phyloP scores from a whole-genome alignment of 2,329 filamentous ascomycete species.

The Ophiostoma triangulosporum region DNA sequence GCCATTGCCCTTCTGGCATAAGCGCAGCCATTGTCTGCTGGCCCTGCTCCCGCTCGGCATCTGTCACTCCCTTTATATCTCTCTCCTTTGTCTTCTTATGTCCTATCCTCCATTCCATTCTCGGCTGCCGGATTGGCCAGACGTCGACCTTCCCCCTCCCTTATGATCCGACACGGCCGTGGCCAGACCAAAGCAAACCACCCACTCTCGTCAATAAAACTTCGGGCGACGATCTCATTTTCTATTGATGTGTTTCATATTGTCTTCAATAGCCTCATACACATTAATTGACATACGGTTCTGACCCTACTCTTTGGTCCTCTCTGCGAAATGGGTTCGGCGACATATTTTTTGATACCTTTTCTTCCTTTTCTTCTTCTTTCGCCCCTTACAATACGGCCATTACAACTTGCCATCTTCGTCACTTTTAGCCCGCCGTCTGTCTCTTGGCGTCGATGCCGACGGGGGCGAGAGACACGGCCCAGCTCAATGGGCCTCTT shows the following conservation, averaged over 20 bases:
- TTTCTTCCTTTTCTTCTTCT: neutral
- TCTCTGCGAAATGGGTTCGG: neutral
- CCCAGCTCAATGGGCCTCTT: neutral
- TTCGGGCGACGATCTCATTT: neutral
- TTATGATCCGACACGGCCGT: neutral
- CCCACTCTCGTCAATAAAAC: neutral
- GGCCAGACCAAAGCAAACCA: neutral
- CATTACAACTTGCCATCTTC: no score
- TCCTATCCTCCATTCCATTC: constrained; percentile 8
- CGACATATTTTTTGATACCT: neutral
- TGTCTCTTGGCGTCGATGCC: neutral
- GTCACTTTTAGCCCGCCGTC: neutral
- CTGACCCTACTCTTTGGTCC: neutral
- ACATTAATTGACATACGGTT: neutral
- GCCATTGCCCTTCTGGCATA: constrained; percentile 27
- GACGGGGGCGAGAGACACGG: neutral
- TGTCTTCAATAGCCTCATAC: neutral
- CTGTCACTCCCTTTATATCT: neutral
- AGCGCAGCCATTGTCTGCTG: constrained; percentile 2
- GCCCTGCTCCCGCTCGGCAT: no score
- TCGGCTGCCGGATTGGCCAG: constrained; percentile 12
- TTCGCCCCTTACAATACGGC: no score
- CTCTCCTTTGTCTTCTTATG: neutral
- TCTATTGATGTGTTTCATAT: neutral
- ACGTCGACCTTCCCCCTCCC: neutral